phyloP scores from a whole-genome alignment of 1,139 yeast genomes.

The Yamadazyma epiphylla region DNA sequence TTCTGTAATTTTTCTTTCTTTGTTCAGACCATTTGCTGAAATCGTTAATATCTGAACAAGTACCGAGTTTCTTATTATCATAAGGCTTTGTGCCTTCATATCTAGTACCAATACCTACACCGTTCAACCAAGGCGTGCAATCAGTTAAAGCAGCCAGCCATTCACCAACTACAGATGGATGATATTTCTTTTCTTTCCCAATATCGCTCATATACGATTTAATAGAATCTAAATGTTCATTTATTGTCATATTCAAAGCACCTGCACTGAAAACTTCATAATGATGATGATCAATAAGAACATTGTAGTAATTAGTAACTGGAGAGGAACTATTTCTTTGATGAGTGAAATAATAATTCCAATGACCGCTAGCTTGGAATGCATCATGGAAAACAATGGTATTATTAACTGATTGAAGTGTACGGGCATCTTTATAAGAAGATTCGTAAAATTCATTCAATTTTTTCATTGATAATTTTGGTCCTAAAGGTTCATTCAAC shows the following conservation, averaged over 20 bases:
- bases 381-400: conserved; percentile 71
- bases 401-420: conserved; percentile 36
- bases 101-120: conserved; percentile 84
- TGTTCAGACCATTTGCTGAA: conserved; percentile 57
- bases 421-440: conserved; percentile 52
- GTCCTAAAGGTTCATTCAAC: conserved; percentile 85
- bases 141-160: conserved; percentile 95
- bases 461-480: conserved; percentile 52
- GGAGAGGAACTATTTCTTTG: conserved; percentile 28
- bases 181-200: conserved; percentile 52
- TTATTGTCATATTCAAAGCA: conserved; percentile 52
- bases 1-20: conserved; percentile 56
- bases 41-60: conserved; percentile 61
- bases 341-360: conserved; percentile 48
- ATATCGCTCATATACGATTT: conserved; percentile 58
- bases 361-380: conserved; percentile 58
- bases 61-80: conserved; percentile 51
- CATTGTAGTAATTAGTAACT: conserved; percentile 50
- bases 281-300: conserved; percentile 84
- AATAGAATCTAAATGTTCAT: conserved; percentile 58
- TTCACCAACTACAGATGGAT: conserved; percentile 84
- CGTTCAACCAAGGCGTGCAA: conserved; percentile 88
- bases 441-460: conserved; percentile 54
- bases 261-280: conserved; percentile 78
- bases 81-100: conserved; percentile 60